Base-by-base conservation (phyloP, 352 stramenopile genomes). In the Globisporangium acanthophoron region DNA sequence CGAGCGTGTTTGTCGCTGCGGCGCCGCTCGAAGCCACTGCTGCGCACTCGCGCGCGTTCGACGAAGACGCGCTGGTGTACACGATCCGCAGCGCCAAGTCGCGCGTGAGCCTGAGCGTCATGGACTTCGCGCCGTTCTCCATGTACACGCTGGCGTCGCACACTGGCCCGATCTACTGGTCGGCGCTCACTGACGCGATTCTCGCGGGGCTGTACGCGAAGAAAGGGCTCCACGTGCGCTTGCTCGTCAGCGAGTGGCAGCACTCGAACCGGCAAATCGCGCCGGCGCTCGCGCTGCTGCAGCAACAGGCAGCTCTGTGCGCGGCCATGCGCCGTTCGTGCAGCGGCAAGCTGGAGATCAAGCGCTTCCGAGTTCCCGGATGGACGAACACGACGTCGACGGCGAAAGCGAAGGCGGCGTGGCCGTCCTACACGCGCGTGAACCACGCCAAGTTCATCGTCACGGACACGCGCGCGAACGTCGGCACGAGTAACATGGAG, bases 361-460 rank as follows among this genome's bases (percentile, higher is more conserved):
- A 80, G 55, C 65, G 91, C 52, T 89, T 91, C 43, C 70, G 68
- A 43, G 81, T 94, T 3, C 85, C 85, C 3, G 85, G 85, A 5
- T 94, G 82, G 82, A 56, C 85, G 7, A 80, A 91, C 54, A 94
- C 81, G 6, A 80, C 67, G 1, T 70, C 62, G 16, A 65, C 49
- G 39, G n/a, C 54, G 31, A 46, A 12, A 5, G 41, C 46, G 20
- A 78, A 71, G 53, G 67, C 60, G 21, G 46, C 18, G 12, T 90
- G 79, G 76, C 85, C 85, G 18, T 64, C 71, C 31, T 91, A 77
- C 63, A 88, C 80, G n/a, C 77, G 82, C 5, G 85, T 94, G 29
- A 91, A 91, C 54, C 85, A 94, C 64, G 85, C 79, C 48, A 94
- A 94, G 69, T 92, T 85, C 54, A 88, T 94, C 62, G 81, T 94